Percentiles rank a stretch among this genome's conserved stretches.
phyloP scores from a whole-genome alignment of 805 yeast species.

The Cephaloascus fragrans region DNA sequence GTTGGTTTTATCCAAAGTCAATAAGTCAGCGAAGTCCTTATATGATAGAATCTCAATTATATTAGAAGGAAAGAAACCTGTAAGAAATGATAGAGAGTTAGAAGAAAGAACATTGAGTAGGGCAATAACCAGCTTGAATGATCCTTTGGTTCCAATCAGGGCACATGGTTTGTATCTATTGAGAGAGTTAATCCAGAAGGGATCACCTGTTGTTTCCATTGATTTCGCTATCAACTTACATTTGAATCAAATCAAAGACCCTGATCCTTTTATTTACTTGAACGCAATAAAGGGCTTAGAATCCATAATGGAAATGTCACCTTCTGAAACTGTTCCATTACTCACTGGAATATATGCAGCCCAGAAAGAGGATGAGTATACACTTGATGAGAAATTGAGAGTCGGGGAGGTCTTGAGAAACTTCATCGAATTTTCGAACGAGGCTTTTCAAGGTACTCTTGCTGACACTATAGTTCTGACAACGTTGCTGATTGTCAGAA shows the following conservation, averaged over 20 bases:
- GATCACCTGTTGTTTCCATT: slow-evolving; percentile 39
- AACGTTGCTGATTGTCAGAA: slow-evolving; percentile 29
- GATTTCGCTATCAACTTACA: slow-evolving; percentile 54
- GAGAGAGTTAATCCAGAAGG: slow-evolving; percentile 39
- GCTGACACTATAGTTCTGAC: slow-evolving; percentile 33
- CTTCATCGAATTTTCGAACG: slow-evolving; percentile 39
- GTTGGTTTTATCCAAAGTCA: slow-evolving; percentile 1
- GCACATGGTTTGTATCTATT: slow-evolving; percentile 76
- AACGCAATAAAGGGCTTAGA: slow-evolving; percentile 77
- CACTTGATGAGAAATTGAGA: slow-evolving; percentile 60
- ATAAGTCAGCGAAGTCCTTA: slow-evolving; percentile 15
- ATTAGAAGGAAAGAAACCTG: slow-evolving; percentile 16
- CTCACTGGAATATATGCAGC: slow-evolving; percentile 26
- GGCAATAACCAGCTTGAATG: slow-evolving; percentile 62
- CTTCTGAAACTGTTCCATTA: slow-evolving; percentile 21
- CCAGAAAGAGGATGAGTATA: slow-evolving; percentile 8
- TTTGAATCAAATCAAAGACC: slow-evolving; percentile 54
- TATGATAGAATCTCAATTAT: slow-evolving; percentile 17
- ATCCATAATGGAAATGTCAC: slow-evolving; percentile 39
- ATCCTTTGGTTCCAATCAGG: slow-evolving; percentile 72
- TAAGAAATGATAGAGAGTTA: slow-evolving; percentile 11
- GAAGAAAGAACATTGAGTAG: slow-evolving; percentile 35
- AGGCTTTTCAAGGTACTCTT: slow-evolving; percentile 33
- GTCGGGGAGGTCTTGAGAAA: slow-evolving; percentile 75
- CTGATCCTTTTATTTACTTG: slow-evolving; percentile 81